These are phyloP conservation scores for Cucurbita argyrosperma DNA, from an alignment of 306 rosid species.

Conservation along the genomic window DNA sequence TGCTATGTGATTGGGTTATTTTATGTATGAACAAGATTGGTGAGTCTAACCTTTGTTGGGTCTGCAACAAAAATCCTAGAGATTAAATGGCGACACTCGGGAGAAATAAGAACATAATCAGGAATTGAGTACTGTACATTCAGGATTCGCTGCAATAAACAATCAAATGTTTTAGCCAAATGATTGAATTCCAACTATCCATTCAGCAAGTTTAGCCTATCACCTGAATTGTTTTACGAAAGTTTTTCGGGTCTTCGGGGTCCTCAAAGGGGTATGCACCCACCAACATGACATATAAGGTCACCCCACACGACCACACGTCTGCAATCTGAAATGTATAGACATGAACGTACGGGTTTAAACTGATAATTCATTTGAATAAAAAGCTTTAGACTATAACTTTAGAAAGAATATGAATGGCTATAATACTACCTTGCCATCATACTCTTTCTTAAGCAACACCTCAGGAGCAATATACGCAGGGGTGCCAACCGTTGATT, in stretches of 20 bases:
- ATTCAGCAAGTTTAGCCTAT: background rate
- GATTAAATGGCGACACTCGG: conserved; percentile 70
- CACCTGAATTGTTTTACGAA: conserved; percentile 88
- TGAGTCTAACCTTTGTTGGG: conserved; percentile 53
- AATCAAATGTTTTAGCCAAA: conserved; percentile 9
- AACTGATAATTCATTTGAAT: background rate
- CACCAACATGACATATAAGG: conserved; percentile 93
- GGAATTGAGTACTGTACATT: conserved; percentile 92
- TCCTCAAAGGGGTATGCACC: conserved; percentile 98
- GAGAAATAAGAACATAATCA: conserved; percentile 81
- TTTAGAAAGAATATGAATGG: background rate
- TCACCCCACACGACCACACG: conserved; percentile 99
- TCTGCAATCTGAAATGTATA: conserved; percentile 61
- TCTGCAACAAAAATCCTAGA: conserved; percentile 87
- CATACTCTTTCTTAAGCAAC: conserved; percentile 88
- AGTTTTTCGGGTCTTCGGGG: conserved; percentile 90
- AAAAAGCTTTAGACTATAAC: background rate
- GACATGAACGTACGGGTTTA: background rate
- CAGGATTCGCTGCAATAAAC: conserved; percentile 64
- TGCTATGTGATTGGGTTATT: background rate
- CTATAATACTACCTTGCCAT: conserved; percentile 64
- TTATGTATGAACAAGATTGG: background rate
- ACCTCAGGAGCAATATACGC: conserved; percentile 97
- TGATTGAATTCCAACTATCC: background rate
- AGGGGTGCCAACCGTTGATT: conserved; percentile 94